A percentile compares a stretch with the other conserved stretches of the same genome.
Evolutionary conservation across 768 basidiomycete genomes (phyloP).

Genomic region (Suillus occidentalis): DNA sequence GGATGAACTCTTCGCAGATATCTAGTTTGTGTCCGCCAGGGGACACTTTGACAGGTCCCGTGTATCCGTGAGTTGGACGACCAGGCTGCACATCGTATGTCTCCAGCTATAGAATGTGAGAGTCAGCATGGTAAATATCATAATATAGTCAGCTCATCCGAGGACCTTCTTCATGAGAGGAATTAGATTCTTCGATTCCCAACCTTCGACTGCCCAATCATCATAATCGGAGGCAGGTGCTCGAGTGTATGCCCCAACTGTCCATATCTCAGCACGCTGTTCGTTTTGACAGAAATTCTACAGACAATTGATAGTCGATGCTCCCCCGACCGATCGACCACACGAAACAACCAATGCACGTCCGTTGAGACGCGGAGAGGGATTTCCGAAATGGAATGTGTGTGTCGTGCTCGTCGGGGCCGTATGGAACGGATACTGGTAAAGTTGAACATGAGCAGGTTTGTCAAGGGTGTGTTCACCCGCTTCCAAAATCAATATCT

Average conservation of each 20-base stretch:
- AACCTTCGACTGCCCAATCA: slow-evolving; percentile 30
- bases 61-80: slow-evolving; percentile 22
- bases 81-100: slow-evolving; percentile 19
- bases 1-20: slow-evolving; percentile 46
- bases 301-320: slow-evolving; percentile 52
- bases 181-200: slow-evolving; percentile 27
- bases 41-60: slow-evolving; percentile 24
- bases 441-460: slow-evolving; percentile 23
- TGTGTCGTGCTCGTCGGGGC: slow-evolving; percentile 18
- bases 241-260: slow-evolving; percentile 55
- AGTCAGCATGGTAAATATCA: neutral
- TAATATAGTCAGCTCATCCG: neutral
- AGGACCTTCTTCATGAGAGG: slow-evolving; percentile 27
- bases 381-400: slow-evolving; percentile 18
- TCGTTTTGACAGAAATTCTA: slow-evolving; percentile 8
- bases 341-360: slow-evolving; percentile 18
- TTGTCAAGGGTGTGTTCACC: slow-evolving; percentile 27
- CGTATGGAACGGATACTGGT: slow-evolving; percentile 20
- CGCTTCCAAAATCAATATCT: slow-evolving; percentile 28
- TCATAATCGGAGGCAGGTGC: slow-evolving; percentile 57
- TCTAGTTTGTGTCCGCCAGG: slow-evolving; percentile 35
- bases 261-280: slow-evolving; percentile 5
- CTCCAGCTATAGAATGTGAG: slow-evolving; percentile 16
- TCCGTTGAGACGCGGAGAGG: slow-evolving; percentile 15
- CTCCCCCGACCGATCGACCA: slow-evolving; percentile 30